Conservation (phyloP, 495 filamentous ascomycete genomes). For the Penicillium pancosmium region DNA sequence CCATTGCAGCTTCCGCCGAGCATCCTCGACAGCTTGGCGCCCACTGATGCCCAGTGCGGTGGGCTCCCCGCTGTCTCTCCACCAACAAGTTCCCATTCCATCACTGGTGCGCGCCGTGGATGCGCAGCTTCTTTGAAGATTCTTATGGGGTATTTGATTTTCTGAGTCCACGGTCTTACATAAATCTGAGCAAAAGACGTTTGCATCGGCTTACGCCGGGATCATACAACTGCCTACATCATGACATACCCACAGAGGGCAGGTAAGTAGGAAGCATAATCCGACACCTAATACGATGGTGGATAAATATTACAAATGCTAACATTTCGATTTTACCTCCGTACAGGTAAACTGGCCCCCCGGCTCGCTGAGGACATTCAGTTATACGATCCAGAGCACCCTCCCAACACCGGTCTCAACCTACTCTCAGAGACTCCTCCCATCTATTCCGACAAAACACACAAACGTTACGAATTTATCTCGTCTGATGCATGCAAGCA, state of each 20-base stretch:
- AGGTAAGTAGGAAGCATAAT: constrained; percentile 31
- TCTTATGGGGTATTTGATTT: constrained; percentile 11
- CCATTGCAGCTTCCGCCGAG: not conserved
- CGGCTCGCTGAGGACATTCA: constrained; percentile 60
- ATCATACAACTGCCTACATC: constrained; percentile 23
- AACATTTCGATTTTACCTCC: not conserved
- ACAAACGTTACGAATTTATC: constrained; percentile 35
- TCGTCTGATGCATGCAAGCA: constrained; percentile 57
- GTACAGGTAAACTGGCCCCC: constrained; percentile 63
- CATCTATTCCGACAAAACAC: constrained; percentile 36
- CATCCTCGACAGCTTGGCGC: constrained; percentile 19
- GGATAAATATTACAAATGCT: constrained; percentile 1
- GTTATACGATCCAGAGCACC: constrained; percentile 57
- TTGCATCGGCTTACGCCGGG: constrained; percentile 8
- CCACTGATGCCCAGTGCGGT: constrained; percentile 26
- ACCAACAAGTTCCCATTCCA: constrained; percentile 20
- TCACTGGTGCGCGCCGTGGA: constrained; percentile 3
- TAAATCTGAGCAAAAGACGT: constrained; percentile 3
- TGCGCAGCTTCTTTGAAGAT: constrained; percentile 1
- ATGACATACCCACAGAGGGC: constrained; percentile 41
- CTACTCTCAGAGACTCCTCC: constrained; percentile 56
- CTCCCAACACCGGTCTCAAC: constrained; percentile 50
- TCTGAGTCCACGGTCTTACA: constrained; percentile 17
- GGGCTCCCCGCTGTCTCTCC: constrained; percentile 36
- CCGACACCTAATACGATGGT: not conserved